phyloP scores from a whole-genome alignment of 495 filamentous ascomycete genomes.

The Penicillium steckii region DNA sequence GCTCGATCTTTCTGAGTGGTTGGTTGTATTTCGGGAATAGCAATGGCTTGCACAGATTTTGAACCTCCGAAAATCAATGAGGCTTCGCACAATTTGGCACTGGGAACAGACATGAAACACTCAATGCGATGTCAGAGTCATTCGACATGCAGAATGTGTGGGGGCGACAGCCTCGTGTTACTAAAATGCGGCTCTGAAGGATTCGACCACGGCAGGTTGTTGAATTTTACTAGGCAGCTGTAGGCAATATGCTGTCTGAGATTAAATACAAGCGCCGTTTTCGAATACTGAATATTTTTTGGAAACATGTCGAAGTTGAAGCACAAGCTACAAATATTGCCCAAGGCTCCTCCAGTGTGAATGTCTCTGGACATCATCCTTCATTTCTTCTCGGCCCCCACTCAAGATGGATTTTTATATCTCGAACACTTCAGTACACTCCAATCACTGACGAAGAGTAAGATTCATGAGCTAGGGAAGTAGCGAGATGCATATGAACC shows the following conservation, averaged over 20 bases:
- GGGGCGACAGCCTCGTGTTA: background rate
- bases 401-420: conserved; percentile 19
- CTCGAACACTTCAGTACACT: conserved; percentile 57
- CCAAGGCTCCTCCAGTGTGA: too few relatives aligned
- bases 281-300: background rate
- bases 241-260: background rate
- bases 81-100: too few relatives aligned
- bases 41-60: too few relatives aligned
- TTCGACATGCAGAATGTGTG: too few relatives aligned
- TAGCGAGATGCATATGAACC: conserved; percentile 45
- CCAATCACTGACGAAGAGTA: conserved; percentile 56
- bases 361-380: too few relatives aligned
- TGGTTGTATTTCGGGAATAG: too few relatives aligned
- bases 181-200: background rate
- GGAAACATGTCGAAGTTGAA: too few relatives aligned
- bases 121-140: too few relatives aligned
- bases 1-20: background rate
- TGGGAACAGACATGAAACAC: too few relatives aligned
- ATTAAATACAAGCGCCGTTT: background rate
- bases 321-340: too few relatives aligned
- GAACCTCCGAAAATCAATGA: too few relatives aligned
- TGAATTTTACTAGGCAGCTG: background rate
- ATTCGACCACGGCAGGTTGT: background rate
- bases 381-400: background rate
- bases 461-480: conserved; percentile 55